Percentiles rank a stretch among this genome's conserved stretches.
phyloP scores from a whole-genome alignment of 2,329 filamentous ascomycete species.

The Calonectria honghensis region DNA sequence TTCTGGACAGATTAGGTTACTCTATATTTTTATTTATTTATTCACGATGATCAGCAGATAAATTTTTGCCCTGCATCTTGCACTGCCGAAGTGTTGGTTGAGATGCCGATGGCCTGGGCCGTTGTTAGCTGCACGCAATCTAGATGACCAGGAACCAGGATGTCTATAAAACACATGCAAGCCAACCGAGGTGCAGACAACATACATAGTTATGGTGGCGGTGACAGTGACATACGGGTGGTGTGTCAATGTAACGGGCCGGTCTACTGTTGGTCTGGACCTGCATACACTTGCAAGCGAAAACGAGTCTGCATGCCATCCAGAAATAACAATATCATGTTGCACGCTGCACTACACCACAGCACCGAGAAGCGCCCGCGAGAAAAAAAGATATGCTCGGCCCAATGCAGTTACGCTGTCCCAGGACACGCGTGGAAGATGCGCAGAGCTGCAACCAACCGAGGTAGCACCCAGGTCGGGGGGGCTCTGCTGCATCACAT shows the following conservation, averaged over 20 bases:
- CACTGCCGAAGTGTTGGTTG: not conserved
- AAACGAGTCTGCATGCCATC: not conserved
- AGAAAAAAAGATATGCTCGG: too few relatives aligned
- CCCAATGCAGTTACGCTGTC: not conserved
- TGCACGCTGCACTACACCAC: not conserved
- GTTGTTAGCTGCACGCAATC: slow-evolving; percentile 4
- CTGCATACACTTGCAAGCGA: not conserved
- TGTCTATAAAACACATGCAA: not conserved
- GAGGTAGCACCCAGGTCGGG: slow-evolving; percentile 15
- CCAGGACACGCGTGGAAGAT: not conserved
- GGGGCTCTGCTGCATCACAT: not conserved
- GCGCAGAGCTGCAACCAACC: not conserved
- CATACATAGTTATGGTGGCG: not conserved
- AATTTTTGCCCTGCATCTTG: not conserved
- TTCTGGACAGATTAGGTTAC: slow-evolving; percentile 3
- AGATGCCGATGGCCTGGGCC: not conserved
- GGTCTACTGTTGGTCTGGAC: not conserved
- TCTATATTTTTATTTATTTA: not conserved
- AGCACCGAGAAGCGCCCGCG: not conserved
- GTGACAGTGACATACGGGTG: not conserved
- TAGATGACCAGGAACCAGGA: not conserved
- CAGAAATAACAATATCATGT: not conserved
- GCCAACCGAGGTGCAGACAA: not conserved
- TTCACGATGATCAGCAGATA: not conserved
- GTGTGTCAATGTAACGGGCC: not conserved